Evolutionary conservation across 108 stramenopile species (phyloP).

Genomic region (Cyclotella choctawhatcheeana): DNA sequence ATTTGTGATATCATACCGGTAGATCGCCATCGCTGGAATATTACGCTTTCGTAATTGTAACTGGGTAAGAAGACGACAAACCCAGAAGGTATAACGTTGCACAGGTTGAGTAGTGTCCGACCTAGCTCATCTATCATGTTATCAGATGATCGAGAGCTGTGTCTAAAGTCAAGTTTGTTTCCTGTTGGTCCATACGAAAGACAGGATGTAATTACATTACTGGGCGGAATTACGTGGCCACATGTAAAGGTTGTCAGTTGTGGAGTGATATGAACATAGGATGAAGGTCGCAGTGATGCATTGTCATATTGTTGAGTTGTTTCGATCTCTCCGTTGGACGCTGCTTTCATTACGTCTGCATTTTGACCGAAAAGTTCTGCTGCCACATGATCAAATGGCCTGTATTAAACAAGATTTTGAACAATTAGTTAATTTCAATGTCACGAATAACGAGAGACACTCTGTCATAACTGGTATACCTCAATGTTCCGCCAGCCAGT

Average conservation of each 20-base stretch:
- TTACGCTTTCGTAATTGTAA: conserved; percentile 88
- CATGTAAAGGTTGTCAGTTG: conserved; percentile 88
- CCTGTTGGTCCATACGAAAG: conserved; percentile 59
- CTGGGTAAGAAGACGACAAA: conserved; percentile 95
- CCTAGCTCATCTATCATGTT: conserved; percentile 87
- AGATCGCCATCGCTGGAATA: conserved; percentile 82
- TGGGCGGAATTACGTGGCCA: conserved; percentile 89
- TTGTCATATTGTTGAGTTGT: conserved; percentile 26
- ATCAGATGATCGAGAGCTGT: conserved; percentile 54
- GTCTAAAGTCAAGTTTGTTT: conserved; percentile 85
- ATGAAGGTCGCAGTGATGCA: conserved; percentile 19
- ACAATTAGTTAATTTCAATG: neutral
- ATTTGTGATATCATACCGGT: conserved; percentile 65
- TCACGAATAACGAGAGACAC: too few relatives aligned
- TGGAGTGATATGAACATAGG: conserved; percentile 33
- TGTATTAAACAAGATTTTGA: conserved; percentile 14
- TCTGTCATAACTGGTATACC: neutral
- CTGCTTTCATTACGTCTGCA: conserved; percentile 47
- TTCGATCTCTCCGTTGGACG: conserved; percentile 48
- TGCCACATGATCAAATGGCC: conserved; percentile 88
- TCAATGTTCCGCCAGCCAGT: conserved; percentile 96
- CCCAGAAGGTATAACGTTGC: conserved; percentile 79
- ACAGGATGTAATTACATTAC: conserved; percentile 45
- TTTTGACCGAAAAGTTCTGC: conserved; percentile 82
- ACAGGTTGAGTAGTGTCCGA: conserved; percentile 69